Percentiles rank a stretch among this genome's conserved stretches.
Conservation (phyloP, 257 asterid species). For the Craterostigma plantagineum region DNA sequence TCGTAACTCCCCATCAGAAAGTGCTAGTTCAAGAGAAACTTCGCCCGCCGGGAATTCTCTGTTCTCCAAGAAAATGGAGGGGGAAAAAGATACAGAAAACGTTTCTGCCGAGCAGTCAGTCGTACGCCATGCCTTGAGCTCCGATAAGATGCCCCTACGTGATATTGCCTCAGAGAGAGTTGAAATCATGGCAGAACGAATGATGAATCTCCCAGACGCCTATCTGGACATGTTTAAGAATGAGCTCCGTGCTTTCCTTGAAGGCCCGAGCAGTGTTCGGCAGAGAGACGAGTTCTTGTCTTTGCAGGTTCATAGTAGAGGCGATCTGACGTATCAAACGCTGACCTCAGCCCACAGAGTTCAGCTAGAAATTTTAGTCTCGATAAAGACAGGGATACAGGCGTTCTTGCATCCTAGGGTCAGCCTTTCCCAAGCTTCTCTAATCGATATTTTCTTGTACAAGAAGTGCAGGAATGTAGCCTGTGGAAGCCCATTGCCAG, state of each 20-base stretch:
- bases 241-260: constrained; percentile 67
- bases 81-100: constrained; percentile 51
- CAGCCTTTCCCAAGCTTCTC: constrained; percentile 84
- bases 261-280: constrained; percentile 62
- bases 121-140: constrained; percentile 46
- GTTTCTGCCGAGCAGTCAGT: constrained; percentile 62
- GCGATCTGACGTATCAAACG: constrained; percentile 54
- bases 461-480: constrained; percentile 79
- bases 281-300: constrained; percentile 65
- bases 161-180: constrained; percentile 71
- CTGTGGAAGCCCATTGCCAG: constrained; percentile 71
- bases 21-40: constrained; percentile 85
- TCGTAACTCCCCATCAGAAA: constrained; percentile 77
- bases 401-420: constrained; percentile 87
- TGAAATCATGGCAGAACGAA: constrained; percentile 54
- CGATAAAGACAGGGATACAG: constrained; percentile 75
- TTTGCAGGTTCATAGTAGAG: constrained; percentile 63
- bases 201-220: constrained; percentile 70
- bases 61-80: constrained; percentile 31
- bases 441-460: constrained; percentile 63
- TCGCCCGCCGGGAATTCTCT: constrained; percentile 65
- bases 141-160: constrained; percentile 55
- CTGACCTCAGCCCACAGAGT: constrained; percentile 48
- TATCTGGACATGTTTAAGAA: constrained; percentile 54
- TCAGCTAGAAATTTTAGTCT: constrained; percentile 71